Conservation (phyloP, 371 early-diverging fungal species). For the Zychaea mexicana region DNA sequence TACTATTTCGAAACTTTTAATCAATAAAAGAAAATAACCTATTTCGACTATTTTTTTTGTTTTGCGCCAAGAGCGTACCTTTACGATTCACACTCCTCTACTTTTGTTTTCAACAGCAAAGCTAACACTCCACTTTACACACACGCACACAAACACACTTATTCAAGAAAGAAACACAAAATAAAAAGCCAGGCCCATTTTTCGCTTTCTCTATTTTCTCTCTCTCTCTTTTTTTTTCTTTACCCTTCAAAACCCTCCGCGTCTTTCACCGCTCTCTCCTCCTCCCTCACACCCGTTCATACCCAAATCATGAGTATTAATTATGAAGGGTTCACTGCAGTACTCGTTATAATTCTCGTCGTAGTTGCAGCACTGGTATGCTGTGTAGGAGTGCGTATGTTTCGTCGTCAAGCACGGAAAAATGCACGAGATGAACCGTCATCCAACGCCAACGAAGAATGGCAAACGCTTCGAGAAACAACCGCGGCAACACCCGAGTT, state of each 20-base stretch:
- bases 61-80: too few species aligned
- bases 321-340: slow-evolving; percentile 30
- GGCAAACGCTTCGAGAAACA: slow-evolving; percentile 20
- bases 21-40: neutral
- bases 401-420: slow-evolving; percentile 12
- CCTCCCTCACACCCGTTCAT: neutral
- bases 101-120: too few species aligned
- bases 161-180: too few species aligned
- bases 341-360: slow-evolving; percentile 25
- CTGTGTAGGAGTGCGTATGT: slow-evolving; percentile 27
- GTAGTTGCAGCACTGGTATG: slow-evolving; percentile 21
- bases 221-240: neutral
- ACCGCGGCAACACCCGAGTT: slow-evolving; percentile 7
- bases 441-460: slow-evolving; percentile 15
- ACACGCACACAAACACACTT: too few species aligned
- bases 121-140: too few species aligned
- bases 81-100: too few species aligned
- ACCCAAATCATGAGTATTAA: neutral
- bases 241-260: too few species aligned
- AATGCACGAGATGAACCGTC: slow-evolving; percentile 2
- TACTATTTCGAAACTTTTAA: neutral
- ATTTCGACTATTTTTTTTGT: too few species aligned
- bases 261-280: too few species aligned
- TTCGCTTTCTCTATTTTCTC: neutral
- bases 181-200: too few species aligned